phyloP scores from a whole-genome alignment of 352 stramenopile species.

The Phytophthora fragariaefolia region DNA sequence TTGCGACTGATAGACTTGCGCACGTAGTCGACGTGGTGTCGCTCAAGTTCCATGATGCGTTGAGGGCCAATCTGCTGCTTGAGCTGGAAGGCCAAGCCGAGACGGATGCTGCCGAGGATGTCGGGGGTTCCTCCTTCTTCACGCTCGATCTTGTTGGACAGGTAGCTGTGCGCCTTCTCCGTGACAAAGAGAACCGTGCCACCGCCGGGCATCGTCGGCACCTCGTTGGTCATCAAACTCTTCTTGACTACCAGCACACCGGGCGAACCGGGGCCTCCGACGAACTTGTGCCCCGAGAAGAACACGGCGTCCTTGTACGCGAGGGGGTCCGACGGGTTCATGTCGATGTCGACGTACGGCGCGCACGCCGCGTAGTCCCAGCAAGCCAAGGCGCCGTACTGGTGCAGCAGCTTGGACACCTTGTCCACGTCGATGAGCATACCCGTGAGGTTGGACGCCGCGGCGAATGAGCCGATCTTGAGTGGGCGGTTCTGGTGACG shows the following conservation, averaged over 20 bases:
- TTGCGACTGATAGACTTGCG: conserved; percentile 52
- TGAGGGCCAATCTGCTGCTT: conserved; percentile 71
- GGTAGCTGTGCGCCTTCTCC: conserved; percentile 62
- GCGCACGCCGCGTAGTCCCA: conserved; percentile 97
- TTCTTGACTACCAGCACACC: conserved; percentile 97
- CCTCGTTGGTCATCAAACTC: conserved; percentile 63
- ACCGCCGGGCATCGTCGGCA: conserved; percentile 59
- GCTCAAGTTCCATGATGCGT: conserved; percentile 68
- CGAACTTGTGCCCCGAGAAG: conserved; percentile 97
- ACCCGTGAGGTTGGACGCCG: conserved; percentile 96
- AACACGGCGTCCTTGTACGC: conserved; percentile 95
- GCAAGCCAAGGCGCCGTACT: conserved; percentile 91
- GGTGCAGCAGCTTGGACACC: conserved; percentile 91
- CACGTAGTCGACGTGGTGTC: conserved; percentile 42
- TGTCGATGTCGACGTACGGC: conserved; percentile 94
- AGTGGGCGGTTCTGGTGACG: conserved; percentile 59
- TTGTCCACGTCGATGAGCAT: conserved; percentile 90
- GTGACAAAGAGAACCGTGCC: conserved; percentile 67
- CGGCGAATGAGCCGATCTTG: conserved; percentile 92
- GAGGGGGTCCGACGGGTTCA: conserved; percentile 89
- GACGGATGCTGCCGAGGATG: conserved; percentile 93
- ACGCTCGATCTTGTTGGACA: conserved; percentile 78
- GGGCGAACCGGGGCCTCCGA: conserved; percentile 92
- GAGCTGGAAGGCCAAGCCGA: conserved; percentile 92
- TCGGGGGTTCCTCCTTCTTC: conserved; percentile 97